Evolutionary conservation across 2,329 filamentous ascomycete species (phyloP).

Genomic region (Fusarium aywerte): DNA sequence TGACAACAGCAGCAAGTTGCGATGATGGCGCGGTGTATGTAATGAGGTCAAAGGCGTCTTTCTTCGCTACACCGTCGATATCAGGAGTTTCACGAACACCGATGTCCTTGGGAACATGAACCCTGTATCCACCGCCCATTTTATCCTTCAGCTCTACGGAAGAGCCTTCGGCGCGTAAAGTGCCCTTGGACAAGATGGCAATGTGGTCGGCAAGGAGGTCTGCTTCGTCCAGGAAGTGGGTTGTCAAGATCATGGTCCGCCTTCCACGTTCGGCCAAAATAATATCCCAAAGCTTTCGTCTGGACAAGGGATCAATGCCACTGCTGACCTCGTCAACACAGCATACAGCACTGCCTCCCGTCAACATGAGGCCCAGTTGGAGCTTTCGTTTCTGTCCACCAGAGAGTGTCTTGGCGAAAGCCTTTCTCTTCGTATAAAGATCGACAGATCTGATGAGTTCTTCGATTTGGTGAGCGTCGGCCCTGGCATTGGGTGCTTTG

Average conservation of each 20-base stretch:
- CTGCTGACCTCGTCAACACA: constrained; percentile 93
- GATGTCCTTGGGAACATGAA: constrained; percentile 74
- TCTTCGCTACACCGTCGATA: constrained; percentile 66
- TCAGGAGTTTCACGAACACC: constrained; percentile 59
- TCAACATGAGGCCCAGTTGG: constrained; percentile 95
- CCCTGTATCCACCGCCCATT: constrained; percentile 84
- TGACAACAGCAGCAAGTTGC: constrained; percentile 74
- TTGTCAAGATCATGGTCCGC: constrained; percentile 87
- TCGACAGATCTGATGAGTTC: constrained; percentile 78
- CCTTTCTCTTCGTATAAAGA: constrained; percentile 76
- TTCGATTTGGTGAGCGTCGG: constrained; percentile 67
- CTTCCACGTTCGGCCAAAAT: constrained; percentile 83
- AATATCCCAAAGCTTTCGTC: constrained; percentile 95
- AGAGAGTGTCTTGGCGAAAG: constrained; percentile 80
- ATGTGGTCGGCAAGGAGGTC: constrained; percentile 91
- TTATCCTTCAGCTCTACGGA: constrained; percentile 86
- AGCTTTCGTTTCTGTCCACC: constrained; percentile 93
- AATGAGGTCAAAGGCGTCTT: constrained; percentile 74
- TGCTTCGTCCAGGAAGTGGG: constrained; percentile 93
- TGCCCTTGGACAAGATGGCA: constrained; percentile 85
- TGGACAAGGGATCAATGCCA: constrained; percentile 85
- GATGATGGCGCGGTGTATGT: constrained; percentile 79
- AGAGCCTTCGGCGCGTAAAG: constrained; percentile 82
- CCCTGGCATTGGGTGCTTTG: constrained; percentile 70
- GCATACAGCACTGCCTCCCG: constrained; percentile 86